These are phyloP conservation scores for Dalbergia oliveri DNA, from an alignment of 306 rosid genomes.

Conservation along the genomic window DNA sequence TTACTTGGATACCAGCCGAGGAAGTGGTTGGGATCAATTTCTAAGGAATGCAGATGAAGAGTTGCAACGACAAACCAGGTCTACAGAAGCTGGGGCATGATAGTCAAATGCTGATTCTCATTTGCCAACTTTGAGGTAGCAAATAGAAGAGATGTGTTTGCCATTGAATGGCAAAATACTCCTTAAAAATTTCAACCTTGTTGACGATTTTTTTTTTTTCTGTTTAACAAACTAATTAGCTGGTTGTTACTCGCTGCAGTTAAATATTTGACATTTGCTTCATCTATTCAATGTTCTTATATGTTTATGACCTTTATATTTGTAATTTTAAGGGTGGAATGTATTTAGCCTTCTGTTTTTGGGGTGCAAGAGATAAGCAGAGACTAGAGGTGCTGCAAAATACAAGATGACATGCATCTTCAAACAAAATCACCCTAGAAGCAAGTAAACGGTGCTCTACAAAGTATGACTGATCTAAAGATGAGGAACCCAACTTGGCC, in stretches of 20 bases:
- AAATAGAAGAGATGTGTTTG: neutral
- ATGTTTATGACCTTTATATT: neutral
- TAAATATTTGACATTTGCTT: neutral
- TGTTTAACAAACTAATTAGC: neutral
- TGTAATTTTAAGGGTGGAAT: neutral
- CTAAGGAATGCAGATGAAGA: slow-evolving; percentile 76
- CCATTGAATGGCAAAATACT: too few relatives aligned
- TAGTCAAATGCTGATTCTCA: neutral
- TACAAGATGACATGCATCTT: too few relatives aligned
- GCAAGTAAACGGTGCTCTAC: too few relatives aligned
- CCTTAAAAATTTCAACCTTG: neutral
- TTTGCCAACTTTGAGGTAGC: slow-evolving; percentile 5
- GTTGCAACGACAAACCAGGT: slow-evolving; percentile 56
- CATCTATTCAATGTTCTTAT: neutral
- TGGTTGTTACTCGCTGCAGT: neutral
- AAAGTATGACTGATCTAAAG: too few relatives aligned
- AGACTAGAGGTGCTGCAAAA: too few relatives aligned
- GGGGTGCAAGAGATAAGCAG: too few relatives aligned
- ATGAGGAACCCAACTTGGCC: too few relatives aligned
- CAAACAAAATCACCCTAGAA: too few relatives aligned
- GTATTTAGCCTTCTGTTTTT: too few relatives aligned
- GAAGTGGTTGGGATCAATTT: slow-evolving; percentile 91
- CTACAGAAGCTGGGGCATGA: slow-evolving; percentile 67
- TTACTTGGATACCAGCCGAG: slow-evolving; percentile 74
- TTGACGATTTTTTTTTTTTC: neutral